Percentiles rank a stretch among this genome's conserved stretches.
These are phyloP conservation scores for Isabelozyma gotoi DNA, from an alignment of 805 yeast genomes.

Conservation along the genomic window DNA sequence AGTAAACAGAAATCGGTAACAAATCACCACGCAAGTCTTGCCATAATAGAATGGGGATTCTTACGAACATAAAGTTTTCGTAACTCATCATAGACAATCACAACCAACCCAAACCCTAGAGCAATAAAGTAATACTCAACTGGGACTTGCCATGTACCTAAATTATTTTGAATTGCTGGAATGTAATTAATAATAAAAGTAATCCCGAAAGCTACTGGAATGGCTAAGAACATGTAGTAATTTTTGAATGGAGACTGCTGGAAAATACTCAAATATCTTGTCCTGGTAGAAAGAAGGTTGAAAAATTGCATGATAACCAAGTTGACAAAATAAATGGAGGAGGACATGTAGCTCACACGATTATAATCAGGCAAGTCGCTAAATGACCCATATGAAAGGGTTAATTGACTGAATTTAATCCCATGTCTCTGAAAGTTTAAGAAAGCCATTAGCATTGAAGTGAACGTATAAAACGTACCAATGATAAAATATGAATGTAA, in stretches of 20 bases:
- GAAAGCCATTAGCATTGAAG: constrained; percentile 41
- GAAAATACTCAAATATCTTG: constrained; percentile 40
- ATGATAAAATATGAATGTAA: constrained; percentile 43
- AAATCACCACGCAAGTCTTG: constrained; percentile 46
- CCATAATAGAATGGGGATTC: constrained; percentile 36
- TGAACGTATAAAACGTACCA: constrained; percentile 42
- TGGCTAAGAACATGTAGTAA: constrained; percentile 31
- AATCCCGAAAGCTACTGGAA: constrained; percentile 33
- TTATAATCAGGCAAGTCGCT: constrained; percentile 19
- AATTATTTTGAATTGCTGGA: constrained; percentile 34
- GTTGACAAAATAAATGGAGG: constrained; percentile 47
- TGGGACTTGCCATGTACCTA: constrained; percentile 40
- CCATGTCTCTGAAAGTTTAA: constrained; percentile 36
- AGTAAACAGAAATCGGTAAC: too few species aligned
- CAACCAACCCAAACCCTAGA: constrained; percentile 42
- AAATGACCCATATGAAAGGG: constrained; percentile 35
- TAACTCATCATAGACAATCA: constrained; percentile 41
- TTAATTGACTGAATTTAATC: constrained; percentile 29
- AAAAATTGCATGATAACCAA: constrained; percentile 49
- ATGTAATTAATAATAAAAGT: constrained; percentile 44
- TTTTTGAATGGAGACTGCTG: constrained; percentile 39
- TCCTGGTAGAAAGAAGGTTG: constrained; percentile 44
- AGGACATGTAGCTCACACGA: constrained; percentile 27
- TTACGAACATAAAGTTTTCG: constrained; percentile 37
- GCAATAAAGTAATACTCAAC: constrained; percentile 49